phyloP scores from a whole-genome alignment of 2,329 filamentous ascomycete genomes.

The Alternaria triticina region DNA sequence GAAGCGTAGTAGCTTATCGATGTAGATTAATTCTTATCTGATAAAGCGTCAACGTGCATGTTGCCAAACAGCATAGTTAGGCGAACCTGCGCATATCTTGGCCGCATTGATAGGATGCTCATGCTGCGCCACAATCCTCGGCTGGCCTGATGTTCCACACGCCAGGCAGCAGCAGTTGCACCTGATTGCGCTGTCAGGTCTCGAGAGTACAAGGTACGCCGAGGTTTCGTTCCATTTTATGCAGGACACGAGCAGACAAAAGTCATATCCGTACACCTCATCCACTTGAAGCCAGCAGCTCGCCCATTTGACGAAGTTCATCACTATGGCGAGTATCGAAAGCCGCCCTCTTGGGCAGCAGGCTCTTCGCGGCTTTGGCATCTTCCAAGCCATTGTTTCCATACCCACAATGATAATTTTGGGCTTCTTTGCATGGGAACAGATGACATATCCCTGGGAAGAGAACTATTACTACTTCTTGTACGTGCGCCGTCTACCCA shows the following conservation, averaged over 20 bases:
- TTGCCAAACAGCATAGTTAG: background rate
- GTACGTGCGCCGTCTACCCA: background rate
- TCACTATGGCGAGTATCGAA: background rate
- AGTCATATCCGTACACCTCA: too few species aligned
- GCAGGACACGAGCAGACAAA: too few species aligned
- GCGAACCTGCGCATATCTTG: background rate
- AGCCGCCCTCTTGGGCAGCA: background rate
- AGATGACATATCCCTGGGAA: background rate
- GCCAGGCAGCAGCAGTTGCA: background rate
- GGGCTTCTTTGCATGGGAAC: background rate
- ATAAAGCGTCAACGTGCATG: background rate
- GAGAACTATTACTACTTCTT: background rate
- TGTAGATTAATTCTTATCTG: background rate
- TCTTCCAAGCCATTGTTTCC: background rate
- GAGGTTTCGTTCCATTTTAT: accelerated
- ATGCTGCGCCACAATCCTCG: background rate
- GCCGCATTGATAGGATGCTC: background rate
- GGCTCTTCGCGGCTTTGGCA: background rate
- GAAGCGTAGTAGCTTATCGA: background rate
- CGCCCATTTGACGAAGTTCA: accelerated
- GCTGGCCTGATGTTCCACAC: background rate
- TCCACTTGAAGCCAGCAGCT: too few species aligned
- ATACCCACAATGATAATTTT: background rate
- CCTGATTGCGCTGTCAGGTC: background rate
- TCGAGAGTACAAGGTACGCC: background rate